A percentile compares a stretch with the other conserved stretches of the same genome.
phyloP scores from a whole-genome alignment of 345 rosid species.

The Populus alba region DNA sequence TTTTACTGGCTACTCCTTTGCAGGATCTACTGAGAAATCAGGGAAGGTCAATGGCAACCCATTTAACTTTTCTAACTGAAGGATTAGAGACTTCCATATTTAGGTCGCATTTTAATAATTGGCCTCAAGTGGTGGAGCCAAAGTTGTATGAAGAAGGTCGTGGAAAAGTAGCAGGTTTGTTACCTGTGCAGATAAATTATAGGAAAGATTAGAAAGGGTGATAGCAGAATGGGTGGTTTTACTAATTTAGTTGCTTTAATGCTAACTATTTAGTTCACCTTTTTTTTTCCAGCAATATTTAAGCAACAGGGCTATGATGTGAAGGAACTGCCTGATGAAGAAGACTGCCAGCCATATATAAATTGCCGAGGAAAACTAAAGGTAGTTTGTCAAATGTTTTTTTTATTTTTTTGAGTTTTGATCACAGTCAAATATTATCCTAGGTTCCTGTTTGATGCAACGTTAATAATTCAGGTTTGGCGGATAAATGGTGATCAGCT shows the following conservation, averaged over 20 bases:
- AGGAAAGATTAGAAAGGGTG: not conserved
- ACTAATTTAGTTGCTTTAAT: not conserved
- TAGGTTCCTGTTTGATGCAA: constrained; percentile 8
- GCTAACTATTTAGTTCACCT: constrained; percentile 16
- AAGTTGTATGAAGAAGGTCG: constrained; percentile 77
- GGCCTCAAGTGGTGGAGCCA: constrained; percentile 62
- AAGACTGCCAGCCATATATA: constrained; percentile 44
- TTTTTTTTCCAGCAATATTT: constrained; percentile 55
- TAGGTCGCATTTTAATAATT: constrained; percentile 57
- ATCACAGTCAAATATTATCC: constrained; percentile 8
- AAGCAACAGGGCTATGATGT: constrained; percentile 73
- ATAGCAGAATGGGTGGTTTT: not conserved
- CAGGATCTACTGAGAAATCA: constrained; percentile 58
- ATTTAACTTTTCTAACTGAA: constrained; percentile 64
- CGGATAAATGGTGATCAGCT: constrained; percentile 54
- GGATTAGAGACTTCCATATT: constrained; percentile 69
- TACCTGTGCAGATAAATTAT: constrained; percentile 10
- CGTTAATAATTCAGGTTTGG: constrained; percentile 59
- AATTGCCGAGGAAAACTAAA: constrained; percentile 59
- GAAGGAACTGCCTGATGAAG: constrained; percentile 67
- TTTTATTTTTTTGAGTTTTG: not conserved
- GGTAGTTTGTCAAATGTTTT: constrained; percentile 33
- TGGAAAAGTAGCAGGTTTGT: constrained; percentile 85
- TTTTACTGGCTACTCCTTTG: constrained; percentile 18
- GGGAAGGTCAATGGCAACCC: constrained; percentile 54